Conservation (phyloP, 305 asterid genomes). For the Fraxinus dipetala region DNA sequence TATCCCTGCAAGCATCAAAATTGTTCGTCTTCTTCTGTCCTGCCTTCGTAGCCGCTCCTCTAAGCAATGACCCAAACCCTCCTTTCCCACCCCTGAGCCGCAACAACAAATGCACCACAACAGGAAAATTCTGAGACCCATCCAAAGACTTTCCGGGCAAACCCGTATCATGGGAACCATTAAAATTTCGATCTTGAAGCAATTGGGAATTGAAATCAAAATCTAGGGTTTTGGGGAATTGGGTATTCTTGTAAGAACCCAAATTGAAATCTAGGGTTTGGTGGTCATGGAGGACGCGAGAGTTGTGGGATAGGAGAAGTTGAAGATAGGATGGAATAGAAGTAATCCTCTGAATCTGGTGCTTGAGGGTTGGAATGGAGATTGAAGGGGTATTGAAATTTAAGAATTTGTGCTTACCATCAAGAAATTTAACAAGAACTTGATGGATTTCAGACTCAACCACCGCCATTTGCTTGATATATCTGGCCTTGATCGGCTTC, state of each 20-base stretch:
- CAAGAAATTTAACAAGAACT: constrained; percentile 64
- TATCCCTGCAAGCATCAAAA: constrained; percentile 94
- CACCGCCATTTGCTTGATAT: constrained; percentile 30
- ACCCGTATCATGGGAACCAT: background rate
- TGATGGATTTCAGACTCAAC: constrained; percentile 44
- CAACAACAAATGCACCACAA: constrained; percentile 40
- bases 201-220: background rate
- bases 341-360: constrained; percentile 57
- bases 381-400: constrained; percentile 54
- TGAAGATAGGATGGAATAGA: constrained; percentile 60
- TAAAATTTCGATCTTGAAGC: background rate
- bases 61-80: constrained; percentile 87
- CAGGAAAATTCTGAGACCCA: constrained; percentile 26
- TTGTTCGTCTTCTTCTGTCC: constrained; percentile 96
- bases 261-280: constrained; percentile 32
- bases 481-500: background rate
- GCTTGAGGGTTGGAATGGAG: constrained; percentile 49
- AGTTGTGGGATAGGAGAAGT: constrained; percentile 43
- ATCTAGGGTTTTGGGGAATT: constrained; percentile 24
- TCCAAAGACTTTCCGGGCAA: background rate
- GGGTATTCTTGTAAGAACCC: constrained; percentile 14
- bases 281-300: constrained; percentile 41
- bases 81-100: constrained; percentile 96
- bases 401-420: constrained; percentile 63
- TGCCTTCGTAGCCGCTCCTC: constrained; percentile 96